phyloP scores from a whole-genome alignment of 257 asterid genomes.

The Forsythia viridissima region DNA sequence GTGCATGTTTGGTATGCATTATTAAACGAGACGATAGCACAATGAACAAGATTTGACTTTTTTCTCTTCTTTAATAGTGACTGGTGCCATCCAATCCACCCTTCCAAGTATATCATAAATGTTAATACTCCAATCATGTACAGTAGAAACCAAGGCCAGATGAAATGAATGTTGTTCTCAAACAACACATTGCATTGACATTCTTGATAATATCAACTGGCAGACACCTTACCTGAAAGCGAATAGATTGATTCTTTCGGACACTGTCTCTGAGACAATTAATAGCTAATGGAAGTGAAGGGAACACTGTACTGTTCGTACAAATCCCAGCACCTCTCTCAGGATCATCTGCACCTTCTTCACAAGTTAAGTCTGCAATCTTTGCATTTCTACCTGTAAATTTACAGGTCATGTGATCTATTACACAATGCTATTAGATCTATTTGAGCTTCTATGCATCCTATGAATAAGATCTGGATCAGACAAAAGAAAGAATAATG shows the following conservation, averaged over 20 bases:
- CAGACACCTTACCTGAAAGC: conserved; percentile 64
- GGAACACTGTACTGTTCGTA: conserved; percentile 72
- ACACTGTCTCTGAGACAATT: conserved; percentile 81
- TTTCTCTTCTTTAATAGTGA: neutral
- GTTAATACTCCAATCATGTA: neutral
- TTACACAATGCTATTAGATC: neutral
- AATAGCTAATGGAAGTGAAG: conserved; percentile 86
- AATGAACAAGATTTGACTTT: neutral
- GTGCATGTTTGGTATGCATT: neutral
- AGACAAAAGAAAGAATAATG: neutral
- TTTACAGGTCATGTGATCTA: conserved; percentile 7
- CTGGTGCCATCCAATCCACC: neutral
- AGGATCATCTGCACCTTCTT: conserved; percentile 41
- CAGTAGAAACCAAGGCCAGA: neutral
- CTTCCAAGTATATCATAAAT: neutral
- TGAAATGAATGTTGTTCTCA: neutral
- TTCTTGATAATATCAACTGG: neutral
- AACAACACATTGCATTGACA: neutral
- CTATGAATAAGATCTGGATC: neutral
- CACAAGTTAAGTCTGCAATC: conserved; percentile 46
- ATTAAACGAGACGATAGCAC: too few relatives aligned
- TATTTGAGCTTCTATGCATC: neutral
- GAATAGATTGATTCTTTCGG: conserved; percentile 61
- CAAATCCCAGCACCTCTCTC: conserved; percentile 47
- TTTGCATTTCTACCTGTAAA: conserved; percentile 63